These are phyloP conservation scores for Astragalus glycyphyllos DNA, from an alignment of 306 rosid genomes.

Conservation along the genomic window DNA sequence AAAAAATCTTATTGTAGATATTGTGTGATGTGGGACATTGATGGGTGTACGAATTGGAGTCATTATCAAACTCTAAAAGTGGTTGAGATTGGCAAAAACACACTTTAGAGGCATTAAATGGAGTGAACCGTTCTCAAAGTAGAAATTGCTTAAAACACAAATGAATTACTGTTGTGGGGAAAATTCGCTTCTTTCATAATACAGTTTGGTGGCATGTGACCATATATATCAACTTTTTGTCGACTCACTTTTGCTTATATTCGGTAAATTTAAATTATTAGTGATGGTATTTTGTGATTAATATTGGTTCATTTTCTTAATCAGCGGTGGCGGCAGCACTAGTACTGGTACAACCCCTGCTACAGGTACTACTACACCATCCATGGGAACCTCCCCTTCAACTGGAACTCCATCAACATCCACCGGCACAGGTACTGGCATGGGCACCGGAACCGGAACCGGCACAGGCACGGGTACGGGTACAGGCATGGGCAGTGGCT, in stretches of 20 bases:
- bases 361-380: conserved; percentile 15
- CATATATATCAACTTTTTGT: too few species aligned
- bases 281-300: too few species aligned
- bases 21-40: not conserved
- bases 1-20: not conserved
- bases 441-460: rapidly evolving
- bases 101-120: conserved; percentile 1
- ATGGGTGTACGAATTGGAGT: not conserved
- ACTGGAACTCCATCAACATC: conserved; percentile 42
- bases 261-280: too few species aligned
- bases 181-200: too few species aligned
- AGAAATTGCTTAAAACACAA: not conserved
- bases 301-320: conserved; percentile 1
- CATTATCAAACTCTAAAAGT: conserved; percentile 9
- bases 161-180: not conserved
- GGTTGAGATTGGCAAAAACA: not conserved
- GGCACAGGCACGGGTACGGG: not conserved
- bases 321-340: conserved; percentile 52
- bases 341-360: conserved; percentile 47
- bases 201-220: too few species aligned
- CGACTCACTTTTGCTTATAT: too few species aligned
- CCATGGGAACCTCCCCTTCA: conserved; percentile 2
- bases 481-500: not conserved
- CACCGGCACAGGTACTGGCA: conserved; percentile 27
- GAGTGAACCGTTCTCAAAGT: not conserved